Base-by-base conservation (phyloP, 352 stramenopile genomes). In the Pythium brachiatum region DNA sequence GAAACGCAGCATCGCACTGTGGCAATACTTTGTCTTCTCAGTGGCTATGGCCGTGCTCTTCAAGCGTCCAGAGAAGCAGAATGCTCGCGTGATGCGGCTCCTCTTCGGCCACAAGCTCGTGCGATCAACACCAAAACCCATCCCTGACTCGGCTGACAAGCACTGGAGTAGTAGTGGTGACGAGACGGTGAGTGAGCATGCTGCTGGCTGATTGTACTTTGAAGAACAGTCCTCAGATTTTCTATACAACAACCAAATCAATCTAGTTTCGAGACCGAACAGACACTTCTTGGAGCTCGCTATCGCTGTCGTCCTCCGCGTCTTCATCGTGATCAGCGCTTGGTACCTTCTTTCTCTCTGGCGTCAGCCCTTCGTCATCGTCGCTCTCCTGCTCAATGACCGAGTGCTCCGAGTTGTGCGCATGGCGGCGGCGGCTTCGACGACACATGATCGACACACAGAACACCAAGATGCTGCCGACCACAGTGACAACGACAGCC, bases 331-430 rank as follows among this genome's bases (percentile, higher is more conserved):
- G 6, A 26, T 43, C 53, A 11, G n/a, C 57, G 64, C 76, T 39
- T 16, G 32, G 2, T 3, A 9, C 61, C 36, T 59, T 55, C 36
- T 59, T 55, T 2, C 69, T 48, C 23, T 55, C 63, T 26, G 41
- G n/a, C 9, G 41, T 48, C 27, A 53, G 21, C 1, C 66, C 56
- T 2, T 76, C 60, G 1, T 86, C 73, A 54, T 88, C 78, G 60
- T 91, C 82, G 58, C 75, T 88, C 27, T 80, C 70, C 57, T 92
- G 76, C 5, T 73, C 68, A 29, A 92, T 76, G 34, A 80, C 72
- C 66, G 76, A 71, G 59, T 91, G 82, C 47, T 77, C 62, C 13
- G 60, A 47, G 13, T 48, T 43, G 41, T 65, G 55, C 16, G 74
- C 62, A 15, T 75, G 73, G 66, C 58, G 68, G 64, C 58, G 68